phyloP scores from a whole-genome alignment of 352 stramenopile species.

The Elongisporangium anandrum region DNA sequence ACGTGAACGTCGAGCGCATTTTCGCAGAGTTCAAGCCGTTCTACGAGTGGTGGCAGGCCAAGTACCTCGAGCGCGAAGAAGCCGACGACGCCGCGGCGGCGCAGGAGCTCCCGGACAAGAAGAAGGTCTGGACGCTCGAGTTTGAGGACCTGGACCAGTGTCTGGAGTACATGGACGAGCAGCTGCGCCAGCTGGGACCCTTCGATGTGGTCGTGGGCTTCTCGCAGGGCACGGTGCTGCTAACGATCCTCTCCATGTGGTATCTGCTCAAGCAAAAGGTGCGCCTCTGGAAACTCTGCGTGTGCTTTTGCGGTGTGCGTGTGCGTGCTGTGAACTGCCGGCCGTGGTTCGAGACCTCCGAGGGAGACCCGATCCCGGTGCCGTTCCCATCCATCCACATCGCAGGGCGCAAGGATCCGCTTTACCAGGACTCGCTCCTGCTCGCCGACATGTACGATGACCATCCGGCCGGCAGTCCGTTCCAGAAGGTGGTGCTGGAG shows the following conservation, averaged over 20 bases:
- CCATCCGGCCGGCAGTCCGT: conserved; percentile 23
- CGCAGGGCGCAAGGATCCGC: conserved; percentile 36
- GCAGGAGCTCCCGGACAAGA: conserved; percentile 14
- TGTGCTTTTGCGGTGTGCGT: conserved; percentile 29
- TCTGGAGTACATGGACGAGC: conserved; percentile 34
- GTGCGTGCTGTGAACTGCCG: conserved; percentile 20
- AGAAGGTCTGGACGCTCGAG: conserved; percentile 21
- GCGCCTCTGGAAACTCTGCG: conserved; percentile 34
- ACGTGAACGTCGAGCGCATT: conserved; percentile 46
- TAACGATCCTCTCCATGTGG: conserved; percentile 37
- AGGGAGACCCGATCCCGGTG: conserved; percentile 30
- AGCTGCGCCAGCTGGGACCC: conserved; percentile 31
- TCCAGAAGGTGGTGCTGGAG: conserved; percentile 36
- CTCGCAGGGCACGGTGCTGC: conserved; percentile 50
- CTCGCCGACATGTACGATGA: conserved; percentile 41
- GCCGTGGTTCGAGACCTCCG: conserved; percentile 28
- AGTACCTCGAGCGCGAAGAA: conserved; percentile 40
- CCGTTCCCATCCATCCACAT: conserved; percentile 61
- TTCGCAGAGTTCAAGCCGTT: conserved; percentile 58
- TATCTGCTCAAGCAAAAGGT: conserved; percentile 21
- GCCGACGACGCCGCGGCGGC: conserved; percentile 26
- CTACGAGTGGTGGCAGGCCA: conserved; percentile 56
- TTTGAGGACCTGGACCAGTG: conserved; percentile 35
- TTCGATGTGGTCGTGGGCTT: conserved; percentile 60
- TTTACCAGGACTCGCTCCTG: conserved; percentile 36